A percentile compares a stretch with the other conserved stretches of the same genome.
These are phyloP conservation scores for Mycena sp. DNA, from an alignment of 1,284 basidiomycete species.

Conservation along the genomic window DNA sequence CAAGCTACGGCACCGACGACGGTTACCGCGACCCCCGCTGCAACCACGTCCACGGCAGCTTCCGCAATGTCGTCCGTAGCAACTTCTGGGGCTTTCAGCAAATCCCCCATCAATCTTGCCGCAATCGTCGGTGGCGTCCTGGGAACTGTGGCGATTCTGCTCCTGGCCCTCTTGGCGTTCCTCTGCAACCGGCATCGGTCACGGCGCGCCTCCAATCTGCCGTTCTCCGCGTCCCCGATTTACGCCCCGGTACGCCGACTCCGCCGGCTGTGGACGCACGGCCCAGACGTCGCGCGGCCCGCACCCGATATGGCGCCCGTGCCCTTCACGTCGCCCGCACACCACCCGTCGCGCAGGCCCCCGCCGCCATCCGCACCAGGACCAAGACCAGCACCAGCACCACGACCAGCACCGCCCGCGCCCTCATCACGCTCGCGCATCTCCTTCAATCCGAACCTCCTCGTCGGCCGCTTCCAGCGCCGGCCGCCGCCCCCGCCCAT, in stretches of 20 bases:
- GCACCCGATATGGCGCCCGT: constrained; percentile 29
- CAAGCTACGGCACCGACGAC: too few species aligned
- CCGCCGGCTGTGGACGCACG: not conserved
- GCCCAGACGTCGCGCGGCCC: not conserved
- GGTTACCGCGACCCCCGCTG: too few species aligned
- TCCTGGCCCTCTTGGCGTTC: constrained; percentile 34
- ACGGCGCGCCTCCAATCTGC: constrained; percentile 21
- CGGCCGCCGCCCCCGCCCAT: constrained; percentile 14
- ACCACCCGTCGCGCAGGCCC: not conserved
- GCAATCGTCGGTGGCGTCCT: constrained; percentile 40
- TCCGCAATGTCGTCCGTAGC: not conserved
- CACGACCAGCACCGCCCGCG: constrained; percentile 2
- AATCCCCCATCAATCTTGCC: constrained; percentile 18
- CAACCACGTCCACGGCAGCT: not conserved
- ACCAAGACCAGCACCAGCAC: constrained; percentile 1
- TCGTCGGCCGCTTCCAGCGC: constrained; percentile 31
- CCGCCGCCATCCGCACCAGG: constrained; percentile 6
- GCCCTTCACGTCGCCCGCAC: constrained; percentile 22
- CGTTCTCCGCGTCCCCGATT: not conserved
- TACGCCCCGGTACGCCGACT: constrained; percentile 9
- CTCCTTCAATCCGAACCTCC: constrained; percentile 40
- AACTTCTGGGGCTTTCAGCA: not conserved
- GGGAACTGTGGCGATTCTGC: constrained; percentile 35
- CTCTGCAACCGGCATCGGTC: constrained; percentile 35
- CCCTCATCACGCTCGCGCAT: constrained; percentile 19